Evolutionary conservation across 2,329 filamentous ascomycete species (phyloP), one percentile per base, ranked within the genome.

Genomic region (Aspergillus sp.): DNA sequence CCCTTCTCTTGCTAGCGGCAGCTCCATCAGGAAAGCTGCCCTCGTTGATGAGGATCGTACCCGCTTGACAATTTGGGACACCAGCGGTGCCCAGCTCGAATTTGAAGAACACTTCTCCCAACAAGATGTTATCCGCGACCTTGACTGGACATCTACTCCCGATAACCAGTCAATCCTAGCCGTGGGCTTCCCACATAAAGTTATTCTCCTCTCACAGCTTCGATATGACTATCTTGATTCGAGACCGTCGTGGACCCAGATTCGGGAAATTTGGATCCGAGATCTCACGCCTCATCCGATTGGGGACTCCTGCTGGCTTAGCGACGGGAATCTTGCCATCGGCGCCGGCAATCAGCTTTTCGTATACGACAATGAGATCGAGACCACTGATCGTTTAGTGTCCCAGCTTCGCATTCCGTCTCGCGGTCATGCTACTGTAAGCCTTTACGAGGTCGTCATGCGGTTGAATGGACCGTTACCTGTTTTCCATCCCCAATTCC

Each of bases 101-200:
- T 91, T 89, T 64, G 82, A 89, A 55, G 83, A 93, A 62, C 80
- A 84, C 26, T 94, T 91, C 58, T 81, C 87, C 58, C 79, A 80
- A 11, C 81, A 87, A 54, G 88, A 94, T 61, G 82, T 80, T 5
- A 90, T 96, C 38, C 85, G 87, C 57, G 92, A 96, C 69, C 81
- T 96, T 11, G 91, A 96, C 69, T 96, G 93, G 93, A 93, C 91
- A 1, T 93, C 89, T 3, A 96, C 92, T 0, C 90, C 90, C 0
- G 90, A 95, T 67, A 85, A 85, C 45, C 90, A 96, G 65, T 93
- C 89, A 1, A 91, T 96, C 50, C 77, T 96, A 17, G 90, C 92
- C 1, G 89, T 96, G n/a, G 91, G 92, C 0, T 96, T 96, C 65
- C 86, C 87, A n/a, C 89, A 92, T 58, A 84, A 88, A 51, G 87